Percentiles rank a stretch among this genome's conserved stretches.
These are phyloP conservation scores for Colletotrichum sp. DNA, from an alignment of 2,329 filamentous ascomycete genomes.

Conservation along the genomic window DNA sequence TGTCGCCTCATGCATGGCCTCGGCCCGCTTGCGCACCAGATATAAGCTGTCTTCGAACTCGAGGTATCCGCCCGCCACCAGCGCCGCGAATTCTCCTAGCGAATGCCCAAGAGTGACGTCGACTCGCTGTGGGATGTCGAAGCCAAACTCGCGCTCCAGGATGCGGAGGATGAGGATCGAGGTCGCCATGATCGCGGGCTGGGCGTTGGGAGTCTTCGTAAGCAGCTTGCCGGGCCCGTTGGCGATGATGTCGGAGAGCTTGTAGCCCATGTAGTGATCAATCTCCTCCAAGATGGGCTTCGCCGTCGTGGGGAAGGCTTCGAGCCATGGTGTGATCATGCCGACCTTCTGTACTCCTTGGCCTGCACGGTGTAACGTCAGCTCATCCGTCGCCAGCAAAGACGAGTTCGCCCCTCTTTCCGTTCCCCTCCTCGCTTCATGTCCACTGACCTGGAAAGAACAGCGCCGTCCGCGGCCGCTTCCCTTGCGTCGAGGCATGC, in stretches of 20 bases:
- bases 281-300: constrained; percentile 84
- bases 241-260: constrained; percentile 79
- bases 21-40: constrained; percentile 78
- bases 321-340: constrained; percentile 86
- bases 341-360: constrained; percentile 90
- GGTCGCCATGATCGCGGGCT: constrained; percentile 95
- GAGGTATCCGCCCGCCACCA: constrained; percentile 85
- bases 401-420: neutral
- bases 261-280: constrained; percentile 75
- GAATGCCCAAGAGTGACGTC: constrained; percentile 91
- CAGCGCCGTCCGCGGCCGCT: constrained; percentile 57
- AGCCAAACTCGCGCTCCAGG: constrained; percentile 84
- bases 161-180: constrained; percentile 89
- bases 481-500: constrained; percentile 36
- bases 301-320: constrained; percentile 81
- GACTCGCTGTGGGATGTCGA: constrained; percentile 71
- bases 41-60: constrained; percentile 77
- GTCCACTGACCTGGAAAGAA: constrained; percentile 60
- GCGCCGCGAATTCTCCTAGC: constrained; percentile 88
- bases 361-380: constrained; percentile 50
- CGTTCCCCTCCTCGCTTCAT: too few relatives aligned
- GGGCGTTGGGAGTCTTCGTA: constrained; percentile 84
- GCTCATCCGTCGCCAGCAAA: neutral
- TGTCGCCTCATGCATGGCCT: constrained; percentile 83
- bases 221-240: constrained; percentile 79